Evolutionary conservation across 2,329 filamentous ascomycete genomes (phyloP).

Genomic region (Aspergillus tamarii): DNA sequence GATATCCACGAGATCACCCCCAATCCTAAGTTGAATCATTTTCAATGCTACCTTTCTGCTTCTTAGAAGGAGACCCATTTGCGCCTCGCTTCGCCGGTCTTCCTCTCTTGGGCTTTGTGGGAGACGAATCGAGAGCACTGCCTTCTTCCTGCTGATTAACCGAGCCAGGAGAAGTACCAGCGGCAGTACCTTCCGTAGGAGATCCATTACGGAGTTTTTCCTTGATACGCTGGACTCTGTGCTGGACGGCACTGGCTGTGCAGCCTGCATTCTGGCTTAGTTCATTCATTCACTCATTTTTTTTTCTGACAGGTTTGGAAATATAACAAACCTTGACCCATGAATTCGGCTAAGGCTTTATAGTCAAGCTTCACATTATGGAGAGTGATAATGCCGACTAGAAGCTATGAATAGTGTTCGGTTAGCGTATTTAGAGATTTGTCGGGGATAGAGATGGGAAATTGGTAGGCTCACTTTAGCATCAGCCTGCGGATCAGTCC

Average conservation of each 20-base stretch:
- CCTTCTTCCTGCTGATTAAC: background rate
- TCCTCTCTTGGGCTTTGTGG: constrained; percentile 13
- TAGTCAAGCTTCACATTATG: constrained; percentile 23
- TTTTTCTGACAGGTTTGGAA: background rate
- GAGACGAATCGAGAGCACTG: background rate
- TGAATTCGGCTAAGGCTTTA: constrained; percentile 22
- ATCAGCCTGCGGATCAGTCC: constrained; percentile 29
- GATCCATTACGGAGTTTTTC: constrained; percentile 11
- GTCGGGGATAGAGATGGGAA: background rate
- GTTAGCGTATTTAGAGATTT: background rate
- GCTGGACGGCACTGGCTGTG: constrained; percentile 26
- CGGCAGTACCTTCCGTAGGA: background rate
- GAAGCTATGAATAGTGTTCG: constrained; percentile 21
- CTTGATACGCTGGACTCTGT: constrained; percentile 26
- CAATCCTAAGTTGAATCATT: background rate
- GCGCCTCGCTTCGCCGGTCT: background rate
- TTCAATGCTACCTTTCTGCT: background rate
- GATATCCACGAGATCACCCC: background rate
- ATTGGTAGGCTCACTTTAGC: constrained; percentile 27
- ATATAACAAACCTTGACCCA: constrained; percentile 27
- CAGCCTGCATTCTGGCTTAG: constrained; percentile 20
- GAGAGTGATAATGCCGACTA: constrained; percentile 26
- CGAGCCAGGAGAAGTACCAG: background rate
- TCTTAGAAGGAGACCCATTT: constrained; percentile 6
- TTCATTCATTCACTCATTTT: no score